These are phyloP conservation scores for Aureobasidium sp. DNA, from an alignment of 2,329 filamentous ascomycete genomes.

Conservation along the genomic window DNA sequence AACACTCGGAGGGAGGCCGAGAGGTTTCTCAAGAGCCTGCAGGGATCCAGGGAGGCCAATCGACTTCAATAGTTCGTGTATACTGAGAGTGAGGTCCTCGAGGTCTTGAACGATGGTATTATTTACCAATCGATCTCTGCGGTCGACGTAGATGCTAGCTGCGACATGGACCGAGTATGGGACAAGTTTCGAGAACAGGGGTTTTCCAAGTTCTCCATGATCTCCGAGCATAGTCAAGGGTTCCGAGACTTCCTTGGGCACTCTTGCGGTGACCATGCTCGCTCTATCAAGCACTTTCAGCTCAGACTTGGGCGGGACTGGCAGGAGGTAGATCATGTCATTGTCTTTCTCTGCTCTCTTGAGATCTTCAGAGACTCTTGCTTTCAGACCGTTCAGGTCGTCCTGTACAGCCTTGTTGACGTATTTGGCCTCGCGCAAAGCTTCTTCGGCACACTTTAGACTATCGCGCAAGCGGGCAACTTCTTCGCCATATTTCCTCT, in stretches of 20 bases:
- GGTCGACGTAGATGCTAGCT: constrained; percentile 89
- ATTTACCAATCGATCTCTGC: constrained; percentile 83
- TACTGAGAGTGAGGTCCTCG: constrained; percentile 68
- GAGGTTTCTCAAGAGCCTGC: constrained; percentile 88
- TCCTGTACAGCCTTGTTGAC: constrained; percentile 74
- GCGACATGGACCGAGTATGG: constrained; percentile 94
- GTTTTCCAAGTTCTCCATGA: constrained; percentile 70
- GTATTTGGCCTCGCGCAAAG: constrained; percentile 74
- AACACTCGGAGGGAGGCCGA: constrained; percentile 78
- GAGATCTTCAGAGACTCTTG: constrained; percentile 74
- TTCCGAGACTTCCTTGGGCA: constrained; percentile 74
- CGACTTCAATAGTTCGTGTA: constrained; percentile 72
- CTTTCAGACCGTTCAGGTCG: constrained; percentile 78
- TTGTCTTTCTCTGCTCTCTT: constrained; percentile 95
- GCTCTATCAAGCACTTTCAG: constrained; percentile 79
- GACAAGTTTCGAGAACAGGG: constrained; percentile 83
- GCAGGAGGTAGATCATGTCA: constrained; percentile 83
- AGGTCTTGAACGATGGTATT: constrained; percentile 79
- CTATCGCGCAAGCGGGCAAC: constrained; percentile 80
- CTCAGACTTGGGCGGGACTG: constrained; percentile 82
- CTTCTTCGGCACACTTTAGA: constrained; percentile 74
- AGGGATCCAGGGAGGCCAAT: constrained; percentile 86
- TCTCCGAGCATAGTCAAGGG: constrained; percentile 76
- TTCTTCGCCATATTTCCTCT: constrained; percentile 91
- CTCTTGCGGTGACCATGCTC: constrained; percentile 74